Percentiles rank a stretch among this genome's conserved stretches.
Evolutionary conservation across 495 filamentous ascomycete species (phyloP).

Genomic region (Aspergillus sclerotiicarbonarius): DNA sequence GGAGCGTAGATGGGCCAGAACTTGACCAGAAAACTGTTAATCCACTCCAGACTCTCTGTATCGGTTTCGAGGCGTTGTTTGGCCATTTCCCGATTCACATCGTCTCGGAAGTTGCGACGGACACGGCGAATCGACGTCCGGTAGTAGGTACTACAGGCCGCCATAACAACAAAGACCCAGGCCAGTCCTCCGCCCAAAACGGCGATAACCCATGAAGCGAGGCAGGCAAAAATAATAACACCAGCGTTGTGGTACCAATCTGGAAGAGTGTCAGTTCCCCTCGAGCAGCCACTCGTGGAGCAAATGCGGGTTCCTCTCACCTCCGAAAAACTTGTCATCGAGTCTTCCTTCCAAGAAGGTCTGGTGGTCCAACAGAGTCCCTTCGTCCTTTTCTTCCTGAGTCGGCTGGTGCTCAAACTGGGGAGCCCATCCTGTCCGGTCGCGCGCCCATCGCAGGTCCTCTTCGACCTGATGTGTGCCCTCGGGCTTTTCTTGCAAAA

Average conservation of each 20-base stretch:
- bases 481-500: constrained; percentile 37
- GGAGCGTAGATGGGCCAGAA: constrained; percentile 99
- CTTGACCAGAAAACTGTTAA: constrained; percentile 97
- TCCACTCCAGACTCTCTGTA: constrained; percentile 94
- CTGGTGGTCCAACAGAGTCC: constrained; percentile 78
- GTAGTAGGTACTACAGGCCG: constrained; percentile 90
- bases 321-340: constrained; percentile 88
- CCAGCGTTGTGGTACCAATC: constrained; percentile 98
- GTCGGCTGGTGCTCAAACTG: constrained; percentile 64
- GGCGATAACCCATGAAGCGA: constrained; percentile 87
- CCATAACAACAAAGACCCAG: constrained; percentile 93
- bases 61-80: constrained; percentile 89
- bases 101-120: constrained; percentile 93
- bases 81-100: constrained; percentile 87
- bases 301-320: constrained; percentile 34
- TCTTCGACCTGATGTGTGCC: constrained; percentile 50
- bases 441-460: constrained; percentile 63
- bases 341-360: constrained; percentile 82
- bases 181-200: constrained; percentile 85
- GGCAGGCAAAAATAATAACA: constrained; percentile 87
- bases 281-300: neutral
- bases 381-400: constrained; percentile 53
- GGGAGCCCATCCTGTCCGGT: constrained; percentile 83
- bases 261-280: constrained; percentile 25
- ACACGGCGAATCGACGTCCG: constrained; percentile 91